These are phyloP conservation scores for Gynandropsis gynandra DNA, from an alignment of 345 rosid species.

Conservation along the genomic window DNA sequence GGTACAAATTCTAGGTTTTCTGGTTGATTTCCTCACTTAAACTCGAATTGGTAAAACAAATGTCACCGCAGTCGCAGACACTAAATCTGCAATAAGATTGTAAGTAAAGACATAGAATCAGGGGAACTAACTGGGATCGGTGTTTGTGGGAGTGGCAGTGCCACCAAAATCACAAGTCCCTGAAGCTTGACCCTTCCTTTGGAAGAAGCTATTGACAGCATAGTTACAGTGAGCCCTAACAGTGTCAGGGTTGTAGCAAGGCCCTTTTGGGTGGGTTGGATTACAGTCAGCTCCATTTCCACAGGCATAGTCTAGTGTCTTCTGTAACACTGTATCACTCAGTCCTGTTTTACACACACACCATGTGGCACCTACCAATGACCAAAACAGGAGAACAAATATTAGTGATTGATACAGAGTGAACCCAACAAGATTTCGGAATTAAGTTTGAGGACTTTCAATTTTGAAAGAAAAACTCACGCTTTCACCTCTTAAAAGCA, in stretches of 20 bases:
- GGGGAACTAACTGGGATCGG: slow-evolving; percentile 53
- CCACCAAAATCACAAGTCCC: slow-evolving; percentile 80
- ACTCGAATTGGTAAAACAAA: no score
- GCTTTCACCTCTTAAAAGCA: slow-evolving; percentile 3
- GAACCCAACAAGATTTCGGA: slow-evolving; percentile 17
- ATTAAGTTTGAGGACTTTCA: background rate
- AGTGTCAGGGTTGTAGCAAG: slow-evolving; percentile 69
- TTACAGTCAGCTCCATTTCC: slow-evolving; percentile 93
- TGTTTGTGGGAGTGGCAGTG: slow-evolving; percentile 40
- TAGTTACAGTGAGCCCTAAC: slow-evolving; percentile 72
- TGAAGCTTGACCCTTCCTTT: slow-evolving; percentile 58
- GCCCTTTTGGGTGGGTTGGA: slow-evolving; percentile 47
- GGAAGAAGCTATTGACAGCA: slow-evolving; percentile 92
- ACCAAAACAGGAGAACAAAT: background rate
- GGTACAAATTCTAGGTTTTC: no score
- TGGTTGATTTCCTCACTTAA: no score
- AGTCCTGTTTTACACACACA: slow-evolving; percentile 72
- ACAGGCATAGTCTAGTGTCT: slow-evolving; percentile 83
- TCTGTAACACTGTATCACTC: slow-evolving; percentile 54
- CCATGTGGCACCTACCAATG: slow-evolving; percentile 53
- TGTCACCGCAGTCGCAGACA: slow-evolving; percentile 6
- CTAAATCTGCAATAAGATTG: background rate
- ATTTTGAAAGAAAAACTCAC: background rate
- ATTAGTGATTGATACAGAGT: slow-evolving; percentile 4
- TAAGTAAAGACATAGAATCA: background rate